A percentile compares a stretch with the other conserved stretches of the same genome.
Evolutionary conservation across 306 rosid genomes (phyloP).

Genomic region (Arachis hypogaea): DNA sequence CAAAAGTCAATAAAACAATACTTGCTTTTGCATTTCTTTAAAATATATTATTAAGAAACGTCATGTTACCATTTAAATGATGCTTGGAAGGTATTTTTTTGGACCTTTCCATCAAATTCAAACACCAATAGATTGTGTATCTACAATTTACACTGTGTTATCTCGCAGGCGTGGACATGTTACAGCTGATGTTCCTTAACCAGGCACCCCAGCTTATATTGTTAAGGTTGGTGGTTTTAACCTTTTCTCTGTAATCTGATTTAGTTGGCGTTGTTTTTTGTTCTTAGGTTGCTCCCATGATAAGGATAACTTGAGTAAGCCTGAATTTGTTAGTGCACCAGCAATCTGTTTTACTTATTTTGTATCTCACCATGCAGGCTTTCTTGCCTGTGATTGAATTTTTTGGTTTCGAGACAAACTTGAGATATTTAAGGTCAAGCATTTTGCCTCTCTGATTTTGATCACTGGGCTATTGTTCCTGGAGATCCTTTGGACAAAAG

Average conservation of each 20-base stretch:
- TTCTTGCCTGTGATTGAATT: constrained; percentile 96
- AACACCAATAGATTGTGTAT: constrained; percentile 96
- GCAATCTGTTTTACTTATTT: constrained; percentile 28
- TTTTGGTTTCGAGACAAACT: constrained; percentile 94
- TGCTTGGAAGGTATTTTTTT: constrained; percentile 28
- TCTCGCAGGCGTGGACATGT: constrained; percentile 99
- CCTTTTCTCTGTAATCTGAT: constrained; percentile 8
- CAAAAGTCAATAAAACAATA: not conserved
- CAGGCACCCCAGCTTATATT: constrained; percentile 94
- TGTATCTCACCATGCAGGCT: constrained; percentile 58
- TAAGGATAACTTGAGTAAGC: constrained; percentile 7
- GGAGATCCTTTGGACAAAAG: constrained; percentile 97
- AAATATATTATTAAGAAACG: not conserved
- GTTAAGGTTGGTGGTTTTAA: constrained; percentile 73
- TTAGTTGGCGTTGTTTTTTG: constrained; percentile 1
- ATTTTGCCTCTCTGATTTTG: constrained; percentile 78
- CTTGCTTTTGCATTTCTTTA: constrained; percentile 13
- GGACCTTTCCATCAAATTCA: constrained; percentile 71
- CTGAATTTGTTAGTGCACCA: constrained; percentile 2
- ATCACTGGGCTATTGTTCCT: constrained; percentile 99
- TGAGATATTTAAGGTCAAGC: constrained; percentile 99
- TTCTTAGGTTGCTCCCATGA: not conserved
- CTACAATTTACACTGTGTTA: constrained; percentile 96
- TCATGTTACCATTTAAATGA: constrained; percentile 20
- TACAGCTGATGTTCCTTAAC: constrained; percentile 98